A percentile compares a stretch with the other conserved stretches of the same genome.
phyloP scores from a whole-genome alignment of 345 rosid species.

The Brassica nigra region DNA sequence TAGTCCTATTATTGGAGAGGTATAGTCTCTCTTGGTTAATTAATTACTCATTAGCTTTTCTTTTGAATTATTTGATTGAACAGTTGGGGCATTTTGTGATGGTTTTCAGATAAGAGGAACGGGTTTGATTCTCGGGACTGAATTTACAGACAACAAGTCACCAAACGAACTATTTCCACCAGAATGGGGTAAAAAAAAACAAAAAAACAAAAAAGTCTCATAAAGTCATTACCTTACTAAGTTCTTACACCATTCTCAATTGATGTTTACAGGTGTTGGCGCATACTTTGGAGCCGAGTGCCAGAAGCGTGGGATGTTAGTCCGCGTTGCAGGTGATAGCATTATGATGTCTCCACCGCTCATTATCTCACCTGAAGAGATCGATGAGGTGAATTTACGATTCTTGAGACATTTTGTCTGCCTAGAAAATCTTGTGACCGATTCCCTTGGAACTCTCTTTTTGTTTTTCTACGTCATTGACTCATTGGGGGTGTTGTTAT shows the following conservation, averaged over 20 bases:
- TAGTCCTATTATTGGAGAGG: constrained; percentile 96
- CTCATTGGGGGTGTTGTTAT: neutral
- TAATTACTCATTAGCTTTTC: neutral
- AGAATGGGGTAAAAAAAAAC: constrained; percentile 79
- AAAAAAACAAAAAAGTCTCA: neutral
- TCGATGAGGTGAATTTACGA: constrained; percentile 62
- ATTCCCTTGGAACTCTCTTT: neutral
- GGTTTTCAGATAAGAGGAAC: constrained; percentile 81
- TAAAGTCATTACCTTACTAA: neutral
- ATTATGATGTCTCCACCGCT: constrained; percentile 95
- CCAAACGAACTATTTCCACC: constrained; percentile 85
- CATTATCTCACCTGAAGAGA: constrained; percentile 62
- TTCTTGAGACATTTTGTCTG: neutral
- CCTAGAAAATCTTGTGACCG: neutral
- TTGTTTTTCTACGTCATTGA: neutral
- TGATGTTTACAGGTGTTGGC: constrained; percentile 58
- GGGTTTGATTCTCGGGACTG: constrained; percentile 87
- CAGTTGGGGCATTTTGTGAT: constrained; percentile 2
- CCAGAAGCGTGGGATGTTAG: constrained; percentile 76
- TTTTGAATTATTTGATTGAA: constrained; percentile 7
- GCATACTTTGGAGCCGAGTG: constrained; percentile 88
- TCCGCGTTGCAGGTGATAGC: constrained; percentile 86
- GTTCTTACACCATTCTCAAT: neutral
- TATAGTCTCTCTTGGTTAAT: constrained; percentile 13
- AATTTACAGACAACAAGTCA: constrained; percentile 80